Evolutionary conservation across 1,284 basidiomycete species (phyloP).

Genomic region (Cutaneotrichosporon spelunceum): DNA sequence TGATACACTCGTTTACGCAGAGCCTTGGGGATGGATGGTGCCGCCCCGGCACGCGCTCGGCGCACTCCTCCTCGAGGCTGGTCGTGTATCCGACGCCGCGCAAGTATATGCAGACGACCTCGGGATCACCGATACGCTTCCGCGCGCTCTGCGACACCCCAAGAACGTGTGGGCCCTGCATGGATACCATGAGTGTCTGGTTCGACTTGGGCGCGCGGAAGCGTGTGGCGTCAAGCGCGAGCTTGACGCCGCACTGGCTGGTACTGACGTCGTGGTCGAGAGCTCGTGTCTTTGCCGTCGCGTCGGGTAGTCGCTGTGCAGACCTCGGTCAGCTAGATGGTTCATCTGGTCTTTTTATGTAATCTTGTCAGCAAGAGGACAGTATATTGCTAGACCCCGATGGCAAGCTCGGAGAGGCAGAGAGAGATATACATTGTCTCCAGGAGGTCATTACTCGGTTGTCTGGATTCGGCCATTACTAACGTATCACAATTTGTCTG

Average conservation of each 20-base stretch:
- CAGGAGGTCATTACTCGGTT: too few species aligned
- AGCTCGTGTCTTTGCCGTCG: slow-evolving; percentile 40
- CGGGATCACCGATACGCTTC: slow-evolving; percentile 33
- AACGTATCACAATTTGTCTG: too few species aligned
- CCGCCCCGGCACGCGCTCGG: slow-evolving; percentile 47
- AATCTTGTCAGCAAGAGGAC: too few species aligned
- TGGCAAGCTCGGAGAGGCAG: too few species aligned
- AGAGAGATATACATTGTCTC: too few species aligned
- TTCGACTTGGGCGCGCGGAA: slow-evolving; percentile 28
- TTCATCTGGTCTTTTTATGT: too few species aligned
- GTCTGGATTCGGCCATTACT: too few species aligned
- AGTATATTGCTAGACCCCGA: too few species aligned
- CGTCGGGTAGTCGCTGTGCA: background rate
- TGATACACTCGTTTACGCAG: slow-evolving; percentile 41
- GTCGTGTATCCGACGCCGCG: slow-evolving; percentile 35
- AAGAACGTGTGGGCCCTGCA: slow-evolving; percentile 49
- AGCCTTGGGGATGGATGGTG: slow-evolving; percentile 48
- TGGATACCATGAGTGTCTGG: slow-evolving; percentile 46
- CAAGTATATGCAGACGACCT: slow-evolving; percentile 41
- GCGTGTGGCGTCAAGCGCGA: slow-evolving; percentile 33
- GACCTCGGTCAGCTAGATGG: too few species aligned
- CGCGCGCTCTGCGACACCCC: slow-evolving; percentile 42
- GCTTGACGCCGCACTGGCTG: slow-evolving; percentile 35
- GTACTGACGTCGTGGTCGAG: slow-evolving; percentile 40
- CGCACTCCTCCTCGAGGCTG: slow-evolving; percentile 42